Base-by-base conservation (phyloP, 2,329 filamentous ascomycete genomes). In the Penicillium sp. region DNA sequence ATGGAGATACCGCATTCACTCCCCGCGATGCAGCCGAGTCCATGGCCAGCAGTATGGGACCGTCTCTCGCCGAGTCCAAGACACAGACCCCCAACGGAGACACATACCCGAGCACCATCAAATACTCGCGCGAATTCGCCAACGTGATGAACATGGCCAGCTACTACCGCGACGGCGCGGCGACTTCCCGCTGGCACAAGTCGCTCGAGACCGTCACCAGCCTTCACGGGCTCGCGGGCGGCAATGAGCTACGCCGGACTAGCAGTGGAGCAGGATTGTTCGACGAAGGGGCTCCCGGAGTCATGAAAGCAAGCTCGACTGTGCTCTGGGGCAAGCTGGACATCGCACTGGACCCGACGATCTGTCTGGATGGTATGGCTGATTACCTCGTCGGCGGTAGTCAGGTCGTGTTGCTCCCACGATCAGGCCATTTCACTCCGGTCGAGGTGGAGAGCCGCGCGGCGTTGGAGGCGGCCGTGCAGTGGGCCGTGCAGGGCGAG, bases 301-400 rank as follows among this genome's bases (percentile, higher is more conserved):
- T 70, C 3, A 63, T 83, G 20, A 77, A 75, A 50, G 78, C 77
- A 9, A 75, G 74, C 15, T 69, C 77, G 12, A 81, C 79, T 5
- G 61, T 82, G 15, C 53, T 83, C 35, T 80, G 78, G 68, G 81
- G 80, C 2, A 65, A 75, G 55, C 59, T 70, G 20, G 81, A 83
- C 58, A 59, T 68, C 9, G 80, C 79, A 5, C 71, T 82, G 32
- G 74, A 79, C 43, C 65, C 64, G 37, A 64, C 68, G 10, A 64
- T 83, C 25, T 74, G 71, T 24, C 62, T 82, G 24, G 76, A 80
- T 45, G 79, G 79, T 0, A 73, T 81, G 23, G 69, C 69, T 1
- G 76, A 79, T 45, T 81, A 78, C 54, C 69, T 82, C 15, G 66
- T 69, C 13, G 68, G 63, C 49, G 69, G 71, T 20, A 80, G 78